Evolutionary conservation across 1,284 basidiomycete genomes (phyloP).

Genomic region (Ceratobasidium sp.): DNA sequence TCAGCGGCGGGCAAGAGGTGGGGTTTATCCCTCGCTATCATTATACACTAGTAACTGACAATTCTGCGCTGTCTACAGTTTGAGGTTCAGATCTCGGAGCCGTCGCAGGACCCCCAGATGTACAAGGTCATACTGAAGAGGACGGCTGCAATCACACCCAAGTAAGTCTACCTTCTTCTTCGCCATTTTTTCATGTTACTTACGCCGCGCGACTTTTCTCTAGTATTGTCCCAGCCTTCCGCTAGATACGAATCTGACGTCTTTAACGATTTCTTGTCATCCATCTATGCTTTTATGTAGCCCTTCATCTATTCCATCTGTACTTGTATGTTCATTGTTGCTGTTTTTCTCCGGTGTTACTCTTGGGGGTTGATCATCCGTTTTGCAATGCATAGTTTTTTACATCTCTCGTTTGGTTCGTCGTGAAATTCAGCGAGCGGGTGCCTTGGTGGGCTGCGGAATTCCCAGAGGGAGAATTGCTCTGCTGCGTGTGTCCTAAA

Average conservation of each 20-base stretch:
- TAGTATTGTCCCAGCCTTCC: slow-evolving; percentile 14
- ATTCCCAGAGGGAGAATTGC: no score
- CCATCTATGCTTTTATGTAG: slow-evolving; percentile 10
- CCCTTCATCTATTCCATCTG: not conserved
- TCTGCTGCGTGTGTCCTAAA: no score
- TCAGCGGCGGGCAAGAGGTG: slow-evolving; percentile 28
- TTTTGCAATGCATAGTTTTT: no score
- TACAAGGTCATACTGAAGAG: slow-evolving; percentile 23
- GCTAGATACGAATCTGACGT: not conserved
- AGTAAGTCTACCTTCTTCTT: slow-evolving; percentile 1
- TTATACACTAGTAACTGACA: not conserved
- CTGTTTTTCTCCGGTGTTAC: no score
- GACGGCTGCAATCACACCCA: slow-evolving; percentile 25
- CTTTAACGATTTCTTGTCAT: slow-evolving; percentile 10
- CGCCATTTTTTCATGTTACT: not conserved
- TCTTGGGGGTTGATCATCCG: no score
- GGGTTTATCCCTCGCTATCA: not conserved
- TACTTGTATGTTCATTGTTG: no score
- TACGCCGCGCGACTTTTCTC: not conserved
- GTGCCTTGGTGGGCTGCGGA: no score
- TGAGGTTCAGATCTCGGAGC: slow-evolving; percentile 9
- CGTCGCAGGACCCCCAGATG: not conserved
- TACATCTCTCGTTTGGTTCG: no score
- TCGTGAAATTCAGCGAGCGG: no score
- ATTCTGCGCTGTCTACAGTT: slow-evolving; percentile 7